Base-by-base conservation (phyloP, 192 early-diverging fungal species). In the Powellomyces hirtus region DNA sequence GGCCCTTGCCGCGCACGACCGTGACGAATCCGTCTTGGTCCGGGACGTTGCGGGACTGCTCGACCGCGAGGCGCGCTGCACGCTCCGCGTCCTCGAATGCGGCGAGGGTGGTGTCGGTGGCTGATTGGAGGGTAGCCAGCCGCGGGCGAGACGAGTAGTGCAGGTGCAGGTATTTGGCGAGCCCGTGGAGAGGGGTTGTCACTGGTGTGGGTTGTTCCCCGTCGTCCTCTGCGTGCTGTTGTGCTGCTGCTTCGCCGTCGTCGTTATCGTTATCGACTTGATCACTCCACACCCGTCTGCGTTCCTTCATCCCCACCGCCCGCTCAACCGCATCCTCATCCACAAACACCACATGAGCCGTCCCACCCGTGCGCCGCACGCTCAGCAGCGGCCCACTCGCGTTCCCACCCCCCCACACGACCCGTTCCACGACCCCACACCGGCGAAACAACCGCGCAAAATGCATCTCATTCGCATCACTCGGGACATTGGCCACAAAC, bases 21-120 rank as follows among this genome's bases (percentile, higher is more conserved):
- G 89, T 83, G 16, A 94, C 84, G 72, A 97, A 97, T 14, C 95
- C 95, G 74, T 97, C 95, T 26, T 91, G 93, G 63, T 97, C 95
- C 59, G 92, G 90, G 70, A 88, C 76, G 71, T 94, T 94, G 55
- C 84, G 87, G 45, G 83, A 71, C 51, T 83, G 84, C 65, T 82
- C 68, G 55, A 87, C 76, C 61, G 82, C 83, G 66, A 83, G 81
- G 68, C 89, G 84, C 50, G 84, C 81, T 59, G 89, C 83, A 51
- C 86, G 81, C 74, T 94, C 90, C 38, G 87, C 83, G 33, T 83
- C 83, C 57, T 91, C 88, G 61, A 94, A 96, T 66, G 87, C 85
- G 2, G 78, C 75, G 82, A 96, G 92, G 58, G 81, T 89, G 27
- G 77, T 62, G 59, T 96, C 90, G 1, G 92, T 89, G 40, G 86